phyloP scores from a whole-genome alignment of 2,329 filamentous ascomycete genomes.

The Plectosphaerella cucumerina region DNA sequence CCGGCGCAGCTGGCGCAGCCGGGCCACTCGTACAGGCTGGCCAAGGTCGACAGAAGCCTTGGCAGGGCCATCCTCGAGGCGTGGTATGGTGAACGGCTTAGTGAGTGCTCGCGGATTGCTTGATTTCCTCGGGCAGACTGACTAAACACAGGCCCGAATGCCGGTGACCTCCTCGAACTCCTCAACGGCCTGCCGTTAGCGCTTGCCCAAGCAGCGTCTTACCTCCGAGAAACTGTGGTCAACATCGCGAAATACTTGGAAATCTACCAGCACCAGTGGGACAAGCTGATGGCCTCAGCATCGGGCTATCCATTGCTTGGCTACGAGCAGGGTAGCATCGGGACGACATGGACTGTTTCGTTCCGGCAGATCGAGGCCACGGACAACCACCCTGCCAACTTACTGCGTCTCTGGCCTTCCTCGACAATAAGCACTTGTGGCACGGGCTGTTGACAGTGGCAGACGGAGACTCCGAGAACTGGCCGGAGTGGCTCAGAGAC shows the following conservation, averaged over 20 bases:
- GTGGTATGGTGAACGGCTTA: constrained; percentile 14
- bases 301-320: constrained; percentile 4
- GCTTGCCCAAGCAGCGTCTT: constrained; percentile 17
- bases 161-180: constrained; percentile 15
- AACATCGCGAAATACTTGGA: constrained; percentile 9
- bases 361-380: constrained; percentile 11
- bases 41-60: constrained; percentile 15
- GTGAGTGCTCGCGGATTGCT: background rate
- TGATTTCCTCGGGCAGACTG: background rate
- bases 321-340: constrained; percentile 12
- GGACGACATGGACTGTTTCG: constrained; percentile 15
- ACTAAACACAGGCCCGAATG: constrained; percentile 10
- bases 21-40: constrained; percentile 15
- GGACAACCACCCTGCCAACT: constrained; percentile 9
- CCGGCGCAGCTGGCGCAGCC: constrained; percentile 15
- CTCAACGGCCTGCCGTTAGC: constrained; percentile 22
- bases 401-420: constrained; percentile 19
- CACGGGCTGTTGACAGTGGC: constrained; percentile 11
- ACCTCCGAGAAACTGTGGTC: constrained; percentile 12
- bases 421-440: constrained; percentile 16
- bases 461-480: constrained; percentile 6
- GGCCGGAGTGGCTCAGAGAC: constrained; percentile 12
- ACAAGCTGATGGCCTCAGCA: constrained; percentile 7
- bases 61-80: constrained; percentile 20
- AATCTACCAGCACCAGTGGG: constrained; percentile 12